Conservation (phyloP, 768 basidiomycete species). For the Phylloporus sp. region DNA sequence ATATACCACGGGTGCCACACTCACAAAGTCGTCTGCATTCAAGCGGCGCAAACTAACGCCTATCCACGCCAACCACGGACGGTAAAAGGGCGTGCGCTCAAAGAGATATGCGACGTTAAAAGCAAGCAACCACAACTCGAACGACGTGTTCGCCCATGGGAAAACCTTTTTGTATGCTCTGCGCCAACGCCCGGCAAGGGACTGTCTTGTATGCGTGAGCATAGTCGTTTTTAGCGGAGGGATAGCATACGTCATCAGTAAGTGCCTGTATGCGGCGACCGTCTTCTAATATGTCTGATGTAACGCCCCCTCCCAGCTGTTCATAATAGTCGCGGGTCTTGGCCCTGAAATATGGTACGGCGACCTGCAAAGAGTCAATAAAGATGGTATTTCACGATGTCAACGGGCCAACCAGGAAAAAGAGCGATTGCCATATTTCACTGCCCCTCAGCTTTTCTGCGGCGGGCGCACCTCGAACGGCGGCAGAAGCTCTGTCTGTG, state of each 20-base stretch:
- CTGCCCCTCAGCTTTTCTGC: constrained; percentile 60
- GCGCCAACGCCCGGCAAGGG: constrained; percentile 47
- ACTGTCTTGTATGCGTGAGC: constrained; percentile 33
- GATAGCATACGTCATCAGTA: constrained; percentile 46
- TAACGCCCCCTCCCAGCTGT: constrained; percentile 75
- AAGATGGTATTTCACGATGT: neutral
- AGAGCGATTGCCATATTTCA: constrained; percentile 72
- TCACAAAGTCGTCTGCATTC: constrained; percentile 72
- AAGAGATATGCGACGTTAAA: constrained; percentile 91
- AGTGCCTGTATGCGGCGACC: constrained; percentile 41
- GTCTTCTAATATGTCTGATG: constrained; percentile 58
- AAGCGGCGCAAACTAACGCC: constrained; percentile 79
- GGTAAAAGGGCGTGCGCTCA: constrained; percentile 76
- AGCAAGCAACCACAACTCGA: constrained; percentile 77
- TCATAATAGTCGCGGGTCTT: constrained; percentile 91
- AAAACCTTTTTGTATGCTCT: constrained; percentile 68
- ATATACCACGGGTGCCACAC: constrained; percentile 20
- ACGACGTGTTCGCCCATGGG: constrained; percentile 73
- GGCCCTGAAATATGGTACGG: constrained; percentile 82
- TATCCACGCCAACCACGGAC: constrained; percentile 88
- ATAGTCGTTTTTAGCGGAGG: neutral
- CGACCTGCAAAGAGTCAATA: constrained; percentile 44
- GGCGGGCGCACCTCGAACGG: constrained; percentile 57
- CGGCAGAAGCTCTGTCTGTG: constrained; percentile 59
- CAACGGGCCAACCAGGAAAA: constrained; percentile 64